These are phyloP conservation scores for Hyphopichia fennica DNA, from an alignment of 1,139 yeast species.

Conservation along the genomic window DNA sequence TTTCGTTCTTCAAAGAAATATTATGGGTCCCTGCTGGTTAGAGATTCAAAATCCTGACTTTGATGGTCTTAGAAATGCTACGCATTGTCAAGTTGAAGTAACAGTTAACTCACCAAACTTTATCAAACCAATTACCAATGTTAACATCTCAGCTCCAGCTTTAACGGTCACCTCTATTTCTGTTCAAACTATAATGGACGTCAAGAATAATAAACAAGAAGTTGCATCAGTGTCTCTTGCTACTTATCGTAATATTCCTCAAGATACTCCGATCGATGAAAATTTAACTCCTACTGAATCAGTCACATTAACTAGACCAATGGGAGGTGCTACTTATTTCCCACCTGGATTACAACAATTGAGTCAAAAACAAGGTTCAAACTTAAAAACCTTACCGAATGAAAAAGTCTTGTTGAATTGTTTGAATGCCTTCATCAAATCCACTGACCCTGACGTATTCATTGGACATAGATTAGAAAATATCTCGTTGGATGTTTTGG, in stretches of 20 bases:
- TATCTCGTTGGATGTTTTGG: slow-evolving; percentile 73
- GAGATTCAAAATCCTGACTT: slow-evolving; percentile 68
- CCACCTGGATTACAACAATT: slow-evolving; percentile 73
- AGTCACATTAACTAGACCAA: slow-evolving; percentile 76
- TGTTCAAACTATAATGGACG: slow-evolving; percentile 77
- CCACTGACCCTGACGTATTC: slow-evolving; percentile 84
- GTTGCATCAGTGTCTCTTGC: slow-evolving; percentile 81
- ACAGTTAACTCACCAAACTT: slow-evolving; percentile 51
- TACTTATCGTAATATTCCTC: slow-evolving; percentile 62
- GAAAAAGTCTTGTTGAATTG: slow-evolving; percentile 75
- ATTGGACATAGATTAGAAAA: slow-evolving; percentile 86
- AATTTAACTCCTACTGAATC: slow-evolving; percentile 54
- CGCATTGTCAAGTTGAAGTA: slow-evolving; percentile 82
- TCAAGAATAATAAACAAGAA: slow-evolving; percentile 75
- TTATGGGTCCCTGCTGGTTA: slow-evolving; percentile 99
- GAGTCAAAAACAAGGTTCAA: slow-evolving; percentile 51
- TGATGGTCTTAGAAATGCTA: slow-evolving; percentile 57
- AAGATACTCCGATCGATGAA: slow-evolving; percentile 68
- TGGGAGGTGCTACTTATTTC: slow-evolving; percentile 48
- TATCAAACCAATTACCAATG: slow-evolving; percentile 52
- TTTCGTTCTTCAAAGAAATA: slow-evolving; percentile 75
- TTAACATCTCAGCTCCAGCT: slow-evolving; percentile 51
- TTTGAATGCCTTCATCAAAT: slow-evolving; percentile 69
- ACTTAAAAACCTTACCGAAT: slow-evolving; percentile 59
- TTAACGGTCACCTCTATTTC: slow-evolving; percentile 74